Evolutionary conservation across 129 eudicot genomes (phyloP).

Genomic region (Tagetes patula): DNA sequence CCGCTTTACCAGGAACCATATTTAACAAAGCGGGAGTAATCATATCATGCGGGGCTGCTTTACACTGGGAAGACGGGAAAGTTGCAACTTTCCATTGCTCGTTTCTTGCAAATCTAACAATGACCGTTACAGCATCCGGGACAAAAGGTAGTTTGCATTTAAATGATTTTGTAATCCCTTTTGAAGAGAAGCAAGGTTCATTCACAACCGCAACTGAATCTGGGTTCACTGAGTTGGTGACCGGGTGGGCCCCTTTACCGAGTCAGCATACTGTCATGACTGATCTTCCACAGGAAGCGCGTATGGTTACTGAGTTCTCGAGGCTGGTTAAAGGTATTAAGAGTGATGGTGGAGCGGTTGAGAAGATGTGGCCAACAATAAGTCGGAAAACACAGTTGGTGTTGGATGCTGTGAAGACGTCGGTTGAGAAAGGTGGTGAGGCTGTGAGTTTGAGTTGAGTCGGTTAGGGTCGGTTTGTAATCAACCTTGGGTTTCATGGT

Average conservation of each 20-base stretch:
- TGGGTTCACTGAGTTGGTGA: constrained; percentile 37
- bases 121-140: constrained; percentile 50
- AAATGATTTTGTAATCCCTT: constrained; percentile 59
- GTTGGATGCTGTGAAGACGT: constrained; percentile 69
- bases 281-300: constrained; percentile 71
- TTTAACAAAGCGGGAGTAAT: constrained; percentile 57
- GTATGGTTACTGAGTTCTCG: constrained; percentile 44
- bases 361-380: constrained; percentile 55
- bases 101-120: constrained; percentile 54
- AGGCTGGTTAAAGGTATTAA: constrained; percentile 49
- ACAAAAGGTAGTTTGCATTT: constrained; percentile 57
- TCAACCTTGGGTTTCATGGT: background rate
- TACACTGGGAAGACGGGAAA: constrained; percentile 64
- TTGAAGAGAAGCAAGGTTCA: constrained; percentile 49
- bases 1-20: constrained; percentile 46
- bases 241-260: constrained; percentile 51
- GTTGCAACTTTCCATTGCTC: constrained; percentile 66
- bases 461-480: constrained; percentile 1
- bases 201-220: constrained; percentile 38
- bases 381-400: constrained; percentile 67
- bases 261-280: constrained; percentile 46
- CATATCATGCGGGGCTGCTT: constrained; percentile 55
- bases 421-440: constrained; percentile 67
- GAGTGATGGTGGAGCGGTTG: constrained; percentile 41
- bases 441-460: constrained; percentile 28